These are phyloP conservation scores for Suaeda aralocaspica DNA, from an alignment of 148 eudicot species.

Conservation along the genomic window DNA sequence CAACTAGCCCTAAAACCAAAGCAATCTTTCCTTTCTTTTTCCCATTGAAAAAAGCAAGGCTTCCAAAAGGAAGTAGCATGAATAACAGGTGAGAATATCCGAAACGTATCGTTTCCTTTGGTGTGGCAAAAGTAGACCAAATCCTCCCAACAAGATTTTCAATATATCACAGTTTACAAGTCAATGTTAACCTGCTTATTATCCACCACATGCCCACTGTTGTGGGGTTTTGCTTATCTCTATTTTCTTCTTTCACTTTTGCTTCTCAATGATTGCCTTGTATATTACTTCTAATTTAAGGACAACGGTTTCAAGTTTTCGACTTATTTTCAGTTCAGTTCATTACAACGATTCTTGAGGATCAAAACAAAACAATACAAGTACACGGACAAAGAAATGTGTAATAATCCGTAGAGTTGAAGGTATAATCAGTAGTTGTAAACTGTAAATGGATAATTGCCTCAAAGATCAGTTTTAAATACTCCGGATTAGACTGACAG, in stretches of 20 bases:
- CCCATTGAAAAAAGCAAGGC: neutral
- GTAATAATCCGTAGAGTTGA: too few relatives aligned
- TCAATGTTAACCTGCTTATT: neutral
- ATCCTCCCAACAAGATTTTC: neutral
- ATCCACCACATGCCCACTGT: neutral
- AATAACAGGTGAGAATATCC: constrained; percentile 11
- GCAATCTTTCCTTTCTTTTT: constrained; percentile 11
- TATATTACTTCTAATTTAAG: too few relatives aligned
- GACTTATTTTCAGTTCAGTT: too few relatives aligned
- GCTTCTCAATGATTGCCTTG: neutral
- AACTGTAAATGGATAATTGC: too few relatives aligned
- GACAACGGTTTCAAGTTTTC: too few relatives aligned
- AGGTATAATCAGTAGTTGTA: too few relatives aligned
- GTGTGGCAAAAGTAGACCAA: constrained; percentile 9
- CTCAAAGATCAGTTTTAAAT: too few relatives aligned
- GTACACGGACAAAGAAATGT: too few relatives aligned
- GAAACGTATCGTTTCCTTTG: constrained; percentile 9
- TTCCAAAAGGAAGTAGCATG: constrained; percentile 5
- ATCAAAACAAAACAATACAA: too few relatives aligned
- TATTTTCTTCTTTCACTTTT: neutral
- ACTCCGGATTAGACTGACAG: too few relatives aligned
- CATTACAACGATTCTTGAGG: too few relatives aligned
- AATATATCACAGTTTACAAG: neutral
- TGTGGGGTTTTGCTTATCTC: neutral
- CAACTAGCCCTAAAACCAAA: neutral